Percentiles rank a stretch among this genome's conserved stretches.
Evolutionary conservation across 2,329 filamentous ascomycete species (phyloP).

Genomic region (Fusarium abutilonis): DNA sequence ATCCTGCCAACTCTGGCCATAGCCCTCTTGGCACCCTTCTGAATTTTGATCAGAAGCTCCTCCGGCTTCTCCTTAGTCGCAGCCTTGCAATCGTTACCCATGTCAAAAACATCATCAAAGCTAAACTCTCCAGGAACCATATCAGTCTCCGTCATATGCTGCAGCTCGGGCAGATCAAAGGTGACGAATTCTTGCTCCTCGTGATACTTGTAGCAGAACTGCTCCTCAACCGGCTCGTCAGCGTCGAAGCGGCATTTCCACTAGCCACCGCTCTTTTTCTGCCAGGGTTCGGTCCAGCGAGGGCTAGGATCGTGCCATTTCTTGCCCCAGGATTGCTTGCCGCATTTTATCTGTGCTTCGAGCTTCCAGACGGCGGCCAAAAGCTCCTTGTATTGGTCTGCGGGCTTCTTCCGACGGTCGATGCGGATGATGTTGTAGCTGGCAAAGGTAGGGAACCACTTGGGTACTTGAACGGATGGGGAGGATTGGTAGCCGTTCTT

Average conservation of each 20-base stretch:
- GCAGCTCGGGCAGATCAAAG: not conserved
- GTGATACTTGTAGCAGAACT: conserved; percentile 33
- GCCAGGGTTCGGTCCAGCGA: conserved; percentile 31
- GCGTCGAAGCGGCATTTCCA: conserved; percentile 43
- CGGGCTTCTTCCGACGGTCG: not conserved
- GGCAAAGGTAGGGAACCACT: conserved; percentile 35
- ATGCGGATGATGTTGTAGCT: conserved; percentile 25
- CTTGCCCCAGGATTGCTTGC: conserved; percentile 28
- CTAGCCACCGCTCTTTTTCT: conserved; percentile 41
- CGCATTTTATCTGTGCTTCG: conserved; percentile 19
- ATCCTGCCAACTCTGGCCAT: conserved; percentile 28
- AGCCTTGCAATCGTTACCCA: not conserved
- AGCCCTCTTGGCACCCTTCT: conserved; percentile 20
- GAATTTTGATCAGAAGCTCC: conserved; percentile 15
- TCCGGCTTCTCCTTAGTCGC: conserved; percentile 12
- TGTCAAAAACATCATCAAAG: conserved; percentile 23
- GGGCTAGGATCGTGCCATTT: conserved; percentile 35
- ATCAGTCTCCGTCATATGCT: conserved; percentile 1
- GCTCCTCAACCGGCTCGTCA: conserved; percentile 28
- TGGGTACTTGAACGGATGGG: conserved; percentile 14
- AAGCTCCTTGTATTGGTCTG: conserved; percentile 33
- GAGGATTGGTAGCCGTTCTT: conserved; percentile 11
- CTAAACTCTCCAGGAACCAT: conserved; percentile 7
- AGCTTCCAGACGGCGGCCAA: conserved; percentile 31
- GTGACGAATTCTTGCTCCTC: not conserved